Base-by-base conservation (phyloP, 2,329 filamentous ascomycete species). In the Calonectria fujianensis region DNA sequence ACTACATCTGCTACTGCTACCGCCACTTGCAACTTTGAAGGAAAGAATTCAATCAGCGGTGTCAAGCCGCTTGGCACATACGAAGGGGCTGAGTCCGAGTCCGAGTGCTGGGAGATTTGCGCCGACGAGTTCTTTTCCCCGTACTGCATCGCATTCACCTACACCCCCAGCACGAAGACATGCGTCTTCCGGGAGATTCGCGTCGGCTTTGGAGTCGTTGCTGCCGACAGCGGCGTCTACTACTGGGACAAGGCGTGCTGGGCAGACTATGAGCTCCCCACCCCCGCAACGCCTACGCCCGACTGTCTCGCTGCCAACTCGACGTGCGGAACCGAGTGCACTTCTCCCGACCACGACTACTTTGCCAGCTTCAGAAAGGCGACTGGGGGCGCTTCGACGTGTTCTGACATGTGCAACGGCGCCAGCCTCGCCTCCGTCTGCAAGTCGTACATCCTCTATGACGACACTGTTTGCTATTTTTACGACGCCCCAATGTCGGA, bases 211-310 rank as follows among this genome's bases (percentile, higher is more conserved):
- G 68, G 68, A 24, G 54, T 45, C 18, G 31, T 39, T 20, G 41
- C 68, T n/a, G 37, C 45, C 13, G 39, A 57, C 32, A 70, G 54
- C 31, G 68, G 68, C 18, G 45, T 50, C n/a, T 70, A n/a, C 20
- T 64, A 39, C 29, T 70, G 68, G 68, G 68, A 70, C 54, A 70
- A 63, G n/a, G 68, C 39, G 4, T 70, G 68, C 29, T 70, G 54
- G 54, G 54, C 41, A 18, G 24, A 59, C 54, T 45, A 63, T 20
- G 20, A 37, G 20, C 39, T 31, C 14, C 24, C 20, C 16, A 20
- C 27, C 10, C 41, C 68, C 16, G 24, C 2, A 29, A 39, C 18
- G 3, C 51, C 52, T 13, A 29, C 52, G 1, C 54, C 54, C 3
- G 54, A 37, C 18, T 70, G 68, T n/a, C 68, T 70, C 2, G 54